Base-by-base conservation (phyloP, 2,329 filamentous ascomycete species). In the Mycocentrospora acerina region DNA sequence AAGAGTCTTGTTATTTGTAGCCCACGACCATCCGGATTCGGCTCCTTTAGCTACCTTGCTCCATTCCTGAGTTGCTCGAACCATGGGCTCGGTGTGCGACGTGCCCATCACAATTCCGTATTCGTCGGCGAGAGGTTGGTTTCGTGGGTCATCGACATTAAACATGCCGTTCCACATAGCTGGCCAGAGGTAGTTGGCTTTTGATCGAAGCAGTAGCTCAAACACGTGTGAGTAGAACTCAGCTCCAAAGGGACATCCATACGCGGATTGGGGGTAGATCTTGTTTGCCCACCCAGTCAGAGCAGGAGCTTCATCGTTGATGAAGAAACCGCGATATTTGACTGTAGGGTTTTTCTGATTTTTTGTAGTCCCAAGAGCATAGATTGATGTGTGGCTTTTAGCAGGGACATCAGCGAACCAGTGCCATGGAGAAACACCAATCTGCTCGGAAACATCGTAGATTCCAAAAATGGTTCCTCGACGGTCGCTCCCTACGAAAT, bases 161-260 rank as follows among this genome's bases (percentile, higher is more conserved):
- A 88, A 86, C 75, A 87, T 86, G 47, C 76, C 78, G 5, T 76
- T 78, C 86, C 85, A 89, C 59, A 80, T 73, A 1, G 83, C 78
- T 0, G 85, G 86, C 85, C 86, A 89, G 33, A 89, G 70, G 55
- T 88, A 88, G 62, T 89, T 89, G 12, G 85, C 85, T 25, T 80
- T 76, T 18, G 86, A 72, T 6, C 86, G 76, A 5, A 89, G 76
- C 1, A 88, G 68, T 1, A 89, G 71, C 67, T 89, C 86, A 46
- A 86, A 88, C 14, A 89, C 79, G 14, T 78, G 76, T 4, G 76
- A 69, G 64, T 89, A 87, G 61, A 88, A 86, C 4, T 78, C 74
- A n/a, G 77, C 71, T 40, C 79, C 79, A 29, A 63, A 67, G 0
- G 69, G 65, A 31, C 64, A 61, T n/a, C 69, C 66, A 29, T 71